Base-by-base conservation (phyloP, 192 early-diverging fungal genomes). In the Coemansia sp. region DNA sequence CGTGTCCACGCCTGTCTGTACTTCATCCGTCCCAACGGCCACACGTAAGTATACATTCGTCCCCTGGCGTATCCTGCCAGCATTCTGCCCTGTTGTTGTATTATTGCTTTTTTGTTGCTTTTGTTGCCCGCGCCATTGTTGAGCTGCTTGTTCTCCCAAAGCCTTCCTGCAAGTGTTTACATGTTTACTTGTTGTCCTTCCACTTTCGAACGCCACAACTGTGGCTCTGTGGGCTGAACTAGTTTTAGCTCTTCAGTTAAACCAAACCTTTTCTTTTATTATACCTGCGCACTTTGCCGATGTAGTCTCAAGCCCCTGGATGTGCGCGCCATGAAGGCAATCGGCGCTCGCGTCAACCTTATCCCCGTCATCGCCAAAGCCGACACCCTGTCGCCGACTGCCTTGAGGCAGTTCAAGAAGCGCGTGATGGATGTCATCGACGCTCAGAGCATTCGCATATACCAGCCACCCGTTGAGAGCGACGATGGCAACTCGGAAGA, bases 311-410 rank as follows among this genome's bases (percentile, higher is more conserved):
- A 91, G 76, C 93, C 96, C 50, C 87, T 98, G 44, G 97, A 99
- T 70, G 93, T 99, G 75, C 94, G 95, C 72, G 93, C 96, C 67
- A 99, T 99, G 97, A 97, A 97, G 88, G 90, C 92, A 40, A 88
- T 99, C 62, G 93, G 96, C 53, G 90, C 91, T 23, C 92, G 97
- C 68, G 94, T 96, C 66, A 99, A 99, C 81, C 85, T 99, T 77
- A 97, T 99, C 72, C 97, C 97, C 26, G 91, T 98, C 46, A 94
- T 99, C 83, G 94, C 97, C 59, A 99, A 99, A 82, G 95, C 96
- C 47, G 97, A 99, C 84, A 99, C 97, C 33, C 80, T 99, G 81
- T 97, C 96, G 38, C 95, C 94, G 17, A 86, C 88, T 13, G 92
- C 95, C 63, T 85, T 99, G 67, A 88, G 90, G 58, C 89, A 89